Conservation (phyloP, 1,284 basidiomycete genomes). For the Papiliotrema fonsecae region DNA sequence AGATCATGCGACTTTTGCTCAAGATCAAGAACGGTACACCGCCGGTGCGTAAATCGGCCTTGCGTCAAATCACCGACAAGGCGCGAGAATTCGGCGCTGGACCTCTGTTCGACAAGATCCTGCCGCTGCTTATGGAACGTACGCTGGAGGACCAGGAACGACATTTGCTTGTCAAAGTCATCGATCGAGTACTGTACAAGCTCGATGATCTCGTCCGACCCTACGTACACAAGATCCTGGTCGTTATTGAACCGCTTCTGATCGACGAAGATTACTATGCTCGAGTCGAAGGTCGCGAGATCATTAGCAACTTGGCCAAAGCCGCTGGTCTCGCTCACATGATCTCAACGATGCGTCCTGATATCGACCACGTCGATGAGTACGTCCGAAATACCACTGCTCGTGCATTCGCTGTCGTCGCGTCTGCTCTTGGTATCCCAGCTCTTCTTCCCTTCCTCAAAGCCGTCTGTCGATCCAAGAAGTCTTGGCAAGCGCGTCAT, state of each 20-base stretch:
- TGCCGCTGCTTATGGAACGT: slow-evolving; percentile 97
- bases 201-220: slow-evolving; percentile 97
- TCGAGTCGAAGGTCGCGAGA: slow-evolving; percentile 97
- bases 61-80: slow-evolving; percentile 99
- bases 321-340: slow-evolving; percentile 98
- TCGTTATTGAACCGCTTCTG: slow-evolving; percentile 97
- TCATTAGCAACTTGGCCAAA: slow-evolving; percentile 98
- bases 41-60: slow-evolving; percentile 93
- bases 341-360: slow-evolving; percentile 99
- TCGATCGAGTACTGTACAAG: slow-evolving; percentile 98
- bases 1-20: slow-evolving; percentile 98
- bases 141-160: slow-evolving; percentile 98
- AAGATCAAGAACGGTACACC: slow-evolving; percentile 99
- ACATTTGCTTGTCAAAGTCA: slow-evolving; percentile 97
- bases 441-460: slow-evolving; percentile 96
- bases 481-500: slow-evolving; percentile 99
- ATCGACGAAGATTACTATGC: slow-evolving; percentile 99
- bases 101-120: slow-evolving; percentile 98
- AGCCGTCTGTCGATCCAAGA: slow-evolving; percentile 96
- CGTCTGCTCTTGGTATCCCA: slow-evolving; percentile 95
- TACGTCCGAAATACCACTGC: slow-evolving; percentile 99
- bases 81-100: slow-evolving; percentile 97
- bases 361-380: slow-evolving; percentile 99
- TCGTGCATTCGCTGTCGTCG: slow-evolving; percentile 97
- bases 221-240: slow-evolving; percentile 98